Percentiles rank a stretch among this genome's conserved stretches.
phyloP scores from a whole-genome alignment of 345 rosid genomes.

The Cardamine occulta region DNA sequence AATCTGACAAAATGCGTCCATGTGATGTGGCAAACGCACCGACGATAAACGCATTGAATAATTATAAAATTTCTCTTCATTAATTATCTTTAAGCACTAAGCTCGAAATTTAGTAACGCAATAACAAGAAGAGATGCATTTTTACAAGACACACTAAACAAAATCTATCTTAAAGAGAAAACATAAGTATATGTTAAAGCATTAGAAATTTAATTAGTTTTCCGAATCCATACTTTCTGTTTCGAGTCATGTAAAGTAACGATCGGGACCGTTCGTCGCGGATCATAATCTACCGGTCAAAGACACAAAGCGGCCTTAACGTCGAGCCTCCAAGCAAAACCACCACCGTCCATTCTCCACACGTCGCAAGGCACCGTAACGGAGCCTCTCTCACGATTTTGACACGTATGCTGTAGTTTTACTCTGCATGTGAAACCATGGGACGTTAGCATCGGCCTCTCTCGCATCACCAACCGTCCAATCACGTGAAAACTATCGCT shows the following conservation, averaged over 20 bases:
- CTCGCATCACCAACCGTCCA: conserved; percentile 73
- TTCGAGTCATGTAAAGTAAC: background rate
- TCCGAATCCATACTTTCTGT: background rate
- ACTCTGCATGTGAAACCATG: conserved; percentile 74
- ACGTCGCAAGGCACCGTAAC: conserved; percentile 78
- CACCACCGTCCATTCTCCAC: conserved; percentile 81
- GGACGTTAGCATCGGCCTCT: conserved; percentile 41
- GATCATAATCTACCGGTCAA: conserved; percentile 7
- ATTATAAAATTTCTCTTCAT: background rate
- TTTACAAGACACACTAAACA: conserved; percentile 29
- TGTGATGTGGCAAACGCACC: background rate
- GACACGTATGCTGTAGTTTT: conserved; percentile 58
- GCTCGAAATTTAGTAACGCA: conserved; percentile 17
- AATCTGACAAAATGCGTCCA: background rate
- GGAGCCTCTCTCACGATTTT: conserved; percentile 55
- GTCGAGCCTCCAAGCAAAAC: conserved; percentile 92
- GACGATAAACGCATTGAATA: conserved; percentile 10
- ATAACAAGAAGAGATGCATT: background rate
- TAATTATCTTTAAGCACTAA: background rate
- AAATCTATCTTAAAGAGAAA: background rate
- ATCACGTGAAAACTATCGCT: conserved; percentile 37
- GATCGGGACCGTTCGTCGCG: conserved; percentile 9
- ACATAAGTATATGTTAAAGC: background rate
- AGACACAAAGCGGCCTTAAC: conserved; percentile 72
- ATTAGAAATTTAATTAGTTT: background rate